A percentile compares a stretch with the other conserved stretches of the same genome.
phyloP scores from a whole-genome alignment of 2,329 filamentous ascomycete species.

The Zarea fungicola region DNA sequence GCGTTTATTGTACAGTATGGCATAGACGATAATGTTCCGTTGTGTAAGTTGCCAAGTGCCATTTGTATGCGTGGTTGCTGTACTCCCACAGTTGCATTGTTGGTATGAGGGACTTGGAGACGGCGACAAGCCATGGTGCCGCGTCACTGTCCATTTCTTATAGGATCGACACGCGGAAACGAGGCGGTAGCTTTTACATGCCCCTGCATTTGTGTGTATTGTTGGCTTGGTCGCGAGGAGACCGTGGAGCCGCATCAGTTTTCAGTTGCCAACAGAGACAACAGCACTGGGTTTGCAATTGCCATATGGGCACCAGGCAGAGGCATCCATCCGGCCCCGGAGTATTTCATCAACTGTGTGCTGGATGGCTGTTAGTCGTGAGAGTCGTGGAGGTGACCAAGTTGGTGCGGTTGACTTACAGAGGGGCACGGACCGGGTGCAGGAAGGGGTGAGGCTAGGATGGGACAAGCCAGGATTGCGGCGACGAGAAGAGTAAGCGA shows the following conservation, averaged over 20 bases:
- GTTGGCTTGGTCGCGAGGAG: not conserved
- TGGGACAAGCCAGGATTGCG: conserved; percentile 14
- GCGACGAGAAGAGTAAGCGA: conserved; percentile 18
- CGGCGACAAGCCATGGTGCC: too few relatives aligned
- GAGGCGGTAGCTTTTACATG: too few relatives aligned
- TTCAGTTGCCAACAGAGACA: conserved; percentile 35
- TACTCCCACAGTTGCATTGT: too few relatives aligned
- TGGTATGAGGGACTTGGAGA: too few relatives aligned
- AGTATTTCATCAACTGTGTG: conserved; percentile 39
- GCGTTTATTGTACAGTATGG: too few relatives aligned
- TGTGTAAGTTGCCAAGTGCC: too few relatives aligned
- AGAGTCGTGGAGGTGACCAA: not conserved
- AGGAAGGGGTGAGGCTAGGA: conserved; percentile 17
- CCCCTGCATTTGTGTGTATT: not conserved
- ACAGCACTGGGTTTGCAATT: conserved; percentile 46
- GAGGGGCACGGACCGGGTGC: conserved; percentile 31
- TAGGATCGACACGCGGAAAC: too few relatives aligned
- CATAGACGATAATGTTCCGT: too few relatives aligned
- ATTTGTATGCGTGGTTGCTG: too few relatives aligned
- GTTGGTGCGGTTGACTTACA: conserved; percentile 20
- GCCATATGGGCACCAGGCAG: conserved; percentile 51
- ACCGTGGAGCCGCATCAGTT: too few relatives aligned
- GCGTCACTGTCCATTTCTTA: too few relatives aligned
- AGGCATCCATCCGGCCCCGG: conserved; percentile 40
- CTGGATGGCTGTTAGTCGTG: conserved; percentile 16